These are phyloP conservation scores for Mucor irregularis DNA, from an alignment of 371 early-diverging fungal species.

Conservation along the genomic window DNA sequence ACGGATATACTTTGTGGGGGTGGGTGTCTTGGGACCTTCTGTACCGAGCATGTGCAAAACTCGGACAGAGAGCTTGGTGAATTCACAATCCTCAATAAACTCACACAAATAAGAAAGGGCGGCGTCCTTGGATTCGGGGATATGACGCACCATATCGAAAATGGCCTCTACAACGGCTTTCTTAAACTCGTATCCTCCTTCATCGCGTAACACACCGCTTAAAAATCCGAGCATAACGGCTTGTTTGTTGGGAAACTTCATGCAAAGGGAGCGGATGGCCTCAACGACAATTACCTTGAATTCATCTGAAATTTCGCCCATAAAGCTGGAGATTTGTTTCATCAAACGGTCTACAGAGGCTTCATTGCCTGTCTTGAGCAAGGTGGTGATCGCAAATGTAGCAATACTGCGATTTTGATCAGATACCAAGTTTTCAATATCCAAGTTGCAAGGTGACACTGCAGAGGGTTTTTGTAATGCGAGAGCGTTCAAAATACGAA, in stretches of 20 bases:
- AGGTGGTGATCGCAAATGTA: conserved; percentile 97
- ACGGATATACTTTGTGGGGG: conserved; percentile 94
- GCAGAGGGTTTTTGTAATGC: conserved; percentile 87
- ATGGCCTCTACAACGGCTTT: conserved; percentile 95
- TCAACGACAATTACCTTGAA: conserved; percentile 98
- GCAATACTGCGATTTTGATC: conserved; percentile 97
- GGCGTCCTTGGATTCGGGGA: conserved; percentile 92
- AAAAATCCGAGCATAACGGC: conserved; percentile 91
- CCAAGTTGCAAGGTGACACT: conserved; percentile 93
- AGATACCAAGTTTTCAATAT: conserved; percentile 96
- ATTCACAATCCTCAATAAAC: conserved; percentile 99
- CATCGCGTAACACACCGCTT: conserved; percentile 91
- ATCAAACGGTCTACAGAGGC: conserved; percentile 96
- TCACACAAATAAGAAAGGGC: conserved; percentile 96
- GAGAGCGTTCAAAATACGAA: conserved; percentile 91
- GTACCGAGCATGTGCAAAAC: conserved; percentile 92
- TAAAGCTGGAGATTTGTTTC: conserved; percentile 96
- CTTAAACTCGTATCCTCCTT: conserved; percentile 97
- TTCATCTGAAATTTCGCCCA: conserved; percentile 97
- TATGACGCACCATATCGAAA: conserved; percentile 90
- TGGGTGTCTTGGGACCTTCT: conserved; percentile 90
- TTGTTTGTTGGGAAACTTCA: conserved; percentile 97
- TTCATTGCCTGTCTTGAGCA: conserved; percentile 98
- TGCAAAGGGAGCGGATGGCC: conserved; percentile 92
- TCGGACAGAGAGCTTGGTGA: conserved; percentile 93